Evolutionary conservation across 305 asterid species (phyloP).

Genomic region (Rubia peregrina): DNA sequence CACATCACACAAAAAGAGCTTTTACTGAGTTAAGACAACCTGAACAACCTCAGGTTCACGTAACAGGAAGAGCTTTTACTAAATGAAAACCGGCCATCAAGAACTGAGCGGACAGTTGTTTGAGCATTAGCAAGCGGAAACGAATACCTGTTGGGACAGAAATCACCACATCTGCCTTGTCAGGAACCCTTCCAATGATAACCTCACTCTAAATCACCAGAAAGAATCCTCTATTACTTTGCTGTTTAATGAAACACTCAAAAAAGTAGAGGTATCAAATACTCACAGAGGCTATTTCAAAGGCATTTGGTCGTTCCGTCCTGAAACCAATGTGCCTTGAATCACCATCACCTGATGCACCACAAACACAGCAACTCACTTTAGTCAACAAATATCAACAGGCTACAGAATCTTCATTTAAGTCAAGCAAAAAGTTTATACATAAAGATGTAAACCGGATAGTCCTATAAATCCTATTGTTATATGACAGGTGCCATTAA

Average conservation of each 20-base stretch:
- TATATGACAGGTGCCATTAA: no score
- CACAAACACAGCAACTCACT: neutral
- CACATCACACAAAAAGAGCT: no score
- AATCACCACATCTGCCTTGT: slow-evolving; percentile 68
- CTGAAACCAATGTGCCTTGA: slow-evolving; percentile 71
- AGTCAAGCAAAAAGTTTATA: neutral
- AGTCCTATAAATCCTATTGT: neutral
- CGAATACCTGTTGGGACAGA: slow-evolving; percentile 77
- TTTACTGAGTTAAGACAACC: no score
- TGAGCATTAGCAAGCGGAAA: neutral
- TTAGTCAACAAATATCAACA: neutral
- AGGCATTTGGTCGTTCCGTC: slow-evolving; percentile 54
- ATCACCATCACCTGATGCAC: slow-evolving; percentile 66
- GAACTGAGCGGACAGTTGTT: neutral
- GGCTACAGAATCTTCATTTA: neutral
- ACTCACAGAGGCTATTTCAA: slow-evolving; percentile 67
- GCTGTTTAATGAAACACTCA: neutral
- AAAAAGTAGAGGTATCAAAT: neutral
- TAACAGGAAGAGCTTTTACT: neutral
- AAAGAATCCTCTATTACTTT: slow-evolving; percentile 11
- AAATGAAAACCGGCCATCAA: neutral
- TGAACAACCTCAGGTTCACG: neutral
- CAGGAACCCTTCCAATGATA: slow-evolving; percentile 63
- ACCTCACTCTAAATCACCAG: slow-evolving; percentile 41
- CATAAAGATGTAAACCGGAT: neutral